Evolutionary conservation across 1,139 yeast genomes (phyloP), one percentile per base, ranked within the genome.

Genomic region (Geotrichum aggregatum): DNA sequence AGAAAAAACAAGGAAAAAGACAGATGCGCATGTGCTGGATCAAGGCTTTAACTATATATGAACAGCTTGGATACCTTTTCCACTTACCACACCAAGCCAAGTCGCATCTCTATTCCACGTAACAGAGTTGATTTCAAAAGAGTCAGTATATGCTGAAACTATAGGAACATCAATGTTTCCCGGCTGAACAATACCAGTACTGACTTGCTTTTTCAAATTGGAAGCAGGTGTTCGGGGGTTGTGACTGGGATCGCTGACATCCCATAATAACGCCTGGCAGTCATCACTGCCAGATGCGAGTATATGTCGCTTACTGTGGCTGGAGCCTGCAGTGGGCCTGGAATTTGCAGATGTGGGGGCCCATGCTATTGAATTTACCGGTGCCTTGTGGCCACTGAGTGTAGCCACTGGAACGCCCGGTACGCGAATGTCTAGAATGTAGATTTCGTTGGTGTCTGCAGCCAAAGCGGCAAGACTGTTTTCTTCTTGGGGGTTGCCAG

Each of bases 231-330:
- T 47, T 35, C 41, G 59, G 45, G 49, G 63, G 54, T 44, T 60
- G 28, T 22, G 63, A 73, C 55, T 47, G 11, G 54, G 33, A 22
- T 47, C 54, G 6, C 42, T 41, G 13, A 88, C 73, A 67, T 92
- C 96, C 94, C 97, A 89, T 14, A 87, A 73, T 36, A 91, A 71
- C 0, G 87, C 87, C 67, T 89, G 96, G 67, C 96, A 87, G 68
- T 91, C 98, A 66, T 92, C 98, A 22, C 87, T 84, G 18, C 94
- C 95, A 0, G 91, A 79, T 16, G 88, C 74, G 33, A 92, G 69
- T 44, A 77, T 70, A 58, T 85, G 82, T 39, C 73, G 70, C 19
- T 30, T 40, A 14, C 52, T 47, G 35, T 30, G 52, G 16, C 40
- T 34, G 11, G 51, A 33, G 47, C 51, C 30, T 46, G 50, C 22